phyloP scores from a whole-genome alignment of 1,284 basidiomycete genomes.

The Kwoniella shivajii region DNA sequence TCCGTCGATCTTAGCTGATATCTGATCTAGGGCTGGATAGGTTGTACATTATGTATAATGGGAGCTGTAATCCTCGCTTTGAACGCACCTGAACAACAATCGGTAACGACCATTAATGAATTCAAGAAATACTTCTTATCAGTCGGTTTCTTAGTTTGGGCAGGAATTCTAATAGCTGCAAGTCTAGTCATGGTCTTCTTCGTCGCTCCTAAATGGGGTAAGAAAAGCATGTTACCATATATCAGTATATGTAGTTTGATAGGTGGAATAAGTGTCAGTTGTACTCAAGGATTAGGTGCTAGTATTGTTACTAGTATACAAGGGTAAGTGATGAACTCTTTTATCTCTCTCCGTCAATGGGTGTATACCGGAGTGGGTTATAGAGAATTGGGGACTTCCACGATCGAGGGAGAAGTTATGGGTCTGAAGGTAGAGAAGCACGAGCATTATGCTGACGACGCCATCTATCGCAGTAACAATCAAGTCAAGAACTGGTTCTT shows the following conservation, averaged over 20 bases:
- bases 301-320: slow-evolving; percentile 84
- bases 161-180: slow-evolving; percentile 36
- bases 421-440: not conserved
- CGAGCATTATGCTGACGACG: not conserved
- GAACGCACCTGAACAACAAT: slow-evolving; percentile 77
- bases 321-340: slow-evolving; percentile 62
- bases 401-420: not conserved
- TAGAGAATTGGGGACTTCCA: too few relatives aligned
- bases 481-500: slow-evolving; percentile 68
- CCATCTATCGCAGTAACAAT: slow-evolving; percentile 36
- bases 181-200: slow-evolving; percentile 45
- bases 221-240: slow-evolving; percentile 94
- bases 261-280: slow-evolving; percentile 93
- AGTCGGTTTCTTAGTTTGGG: slow-evolving; percentile 83
- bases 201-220: slow-evolving; percentile 68
- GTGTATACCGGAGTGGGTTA: too few relatives aligned
- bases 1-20: too few relatives aligned
- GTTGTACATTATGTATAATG: slow-evolving; percentile 82
- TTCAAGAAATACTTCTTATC: slow-evolving; percentile 84
- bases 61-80: slow-evolving; percentile 65
- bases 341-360: not conserved
- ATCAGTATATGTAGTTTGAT: slow-evolving; percentile 93
- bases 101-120: slow-evolving; percentile 74
- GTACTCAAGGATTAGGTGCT: slow-evolving; percentile 89
- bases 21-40: slow-evolving; percentile 86